Percentiles rank a stretch among this genome's conserved stretches.
Evolutionary conservation across 768 basidiomycete genomes (phyloP).

Genomic region (Nidula microcarpa): DNA sequence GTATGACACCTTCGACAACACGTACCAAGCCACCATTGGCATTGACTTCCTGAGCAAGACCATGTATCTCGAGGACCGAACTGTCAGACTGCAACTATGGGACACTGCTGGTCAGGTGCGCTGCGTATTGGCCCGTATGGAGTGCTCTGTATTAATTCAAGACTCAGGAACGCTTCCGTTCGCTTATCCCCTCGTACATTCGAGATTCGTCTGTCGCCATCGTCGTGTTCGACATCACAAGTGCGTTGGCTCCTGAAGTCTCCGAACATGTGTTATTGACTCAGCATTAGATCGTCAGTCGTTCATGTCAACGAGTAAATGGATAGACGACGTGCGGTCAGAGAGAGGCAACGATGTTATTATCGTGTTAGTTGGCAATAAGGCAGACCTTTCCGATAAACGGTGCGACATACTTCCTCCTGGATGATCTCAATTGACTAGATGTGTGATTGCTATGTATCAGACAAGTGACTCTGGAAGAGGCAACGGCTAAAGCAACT

Average conservation of each 20-base stretch:
- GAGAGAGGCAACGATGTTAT: conserved; percentile 98
- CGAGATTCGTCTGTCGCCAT: conserved; percentile 98
- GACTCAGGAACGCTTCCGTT: conserved; percentile 89
- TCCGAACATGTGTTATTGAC: conserved; percentile 1
- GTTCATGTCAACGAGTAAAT: conserved; percentile 97
- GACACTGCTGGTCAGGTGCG: conserved; percentile 94
- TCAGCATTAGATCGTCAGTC: conserved; percentile 71
- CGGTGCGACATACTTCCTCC: conserved; percentile 49
- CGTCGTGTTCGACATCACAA: conserved; percentile 98
- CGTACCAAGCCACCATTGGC: conserved; percentile 95
- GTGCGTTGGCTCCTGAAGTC: conserved; percentile 41
- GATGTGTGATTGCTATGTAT: not conserved
- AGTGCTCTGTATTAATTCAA: not conserved
- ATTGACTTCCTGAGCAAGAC: conserved; percentile 99
- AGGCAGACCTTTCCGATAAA: conserved; percentile 98
- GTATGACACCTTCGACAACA: conserved; percentile 99
- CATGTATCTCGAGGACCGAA: conserved; percentile 98
- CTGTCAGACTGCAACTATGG: conserved; percentile 96
- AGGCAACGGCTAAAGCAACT: conserved; percentile 88
- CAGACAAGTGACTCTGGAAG: conserved; percentile 98
- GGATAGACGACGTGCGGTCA: conserved; percentile 99
- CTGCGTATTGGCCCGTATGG: not conserved
- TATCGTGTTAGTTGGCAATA: conserved; percentile 97
- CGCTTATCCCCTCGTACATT: conserved; percentile 97
- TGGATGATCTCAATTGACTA: conserved; percentile 3